phyloP scores from a whole-genome alignment of 257 asterid genomes.

The Nicotiana undulata region DNA sequence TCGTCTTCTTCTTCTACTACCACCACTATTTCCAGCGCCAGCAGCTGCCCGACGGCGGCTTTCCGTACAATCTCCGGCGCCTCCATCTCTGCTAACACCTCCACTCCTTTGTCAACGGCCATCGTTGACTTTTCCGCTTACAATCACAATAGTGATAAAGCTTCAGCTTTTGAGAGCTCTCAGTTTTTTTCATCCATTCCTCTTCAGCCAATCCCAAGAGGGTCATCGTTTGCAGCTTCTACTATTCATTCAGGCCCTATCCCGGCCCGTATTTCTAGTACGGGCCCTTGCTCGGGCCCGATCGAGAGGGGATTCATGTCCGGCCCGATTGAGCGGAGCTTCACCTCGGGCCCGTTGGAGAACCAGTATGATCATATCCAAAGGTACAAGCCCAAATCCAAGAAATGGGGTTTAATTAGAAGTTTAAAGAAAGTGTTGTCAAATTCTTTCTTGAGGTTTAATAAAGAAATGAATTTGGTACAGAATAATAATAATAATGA shows the following conservation, averaged over 20 bases:
- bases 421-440: slow-evolving; percentile 44
- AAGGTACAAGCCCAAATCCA: slow-evolving; percentile 62
- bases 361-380: slow-evolving; percentile 62
- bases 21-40: slow-evolving; percentile 11
- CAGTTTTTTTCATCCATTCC: slow-evolving; percentile 80
- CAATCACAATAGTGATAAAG: slow-evolving; percentile 37
- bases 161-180: slow-evolving; percentile 91
- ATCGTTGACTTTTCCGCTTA: slow-evolving; percentile 34
- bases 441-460: slow-evolving; percentile 49
- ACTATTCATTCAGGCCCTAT: slow-evolving; percentile 68
- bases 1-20: slow-evolving; percentile 25
- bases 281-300: slow-evolving; percentile 53
- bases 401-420: slow-evolving; percentile 48
- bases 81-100: slow-evolving; percentile 84
- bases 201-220: slow-evolving; percentile 66
- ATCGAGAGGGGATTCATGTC: slow-evolving; percentile 79
- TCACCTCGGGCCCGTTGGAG: slow-evolving; percentile 88
- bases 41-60: slow-evolving; percentile 35
- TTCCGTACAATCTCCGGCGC: slow-evolving; percentile 91
- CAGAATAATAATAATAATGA: slow-evolving; percentile 23
- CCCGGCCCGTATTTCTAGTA: slow-evolving; percentile 14
- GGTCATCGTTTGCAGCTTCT: slow-evolving; percentile 15
- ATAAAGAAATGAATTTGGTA: slow-evolving; percentile 29
- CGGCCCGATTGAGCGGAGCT: slow-evolving; percentile 90
- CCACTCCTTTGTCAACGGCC: slow-evolving; percentile 69